Percentiles rank a stretch among this genome's conserved stretches.
phyloP scores from a whole-genome alignment of 2,329 filamentous ascomycete species.

The Esteya vermicola region DNA sequence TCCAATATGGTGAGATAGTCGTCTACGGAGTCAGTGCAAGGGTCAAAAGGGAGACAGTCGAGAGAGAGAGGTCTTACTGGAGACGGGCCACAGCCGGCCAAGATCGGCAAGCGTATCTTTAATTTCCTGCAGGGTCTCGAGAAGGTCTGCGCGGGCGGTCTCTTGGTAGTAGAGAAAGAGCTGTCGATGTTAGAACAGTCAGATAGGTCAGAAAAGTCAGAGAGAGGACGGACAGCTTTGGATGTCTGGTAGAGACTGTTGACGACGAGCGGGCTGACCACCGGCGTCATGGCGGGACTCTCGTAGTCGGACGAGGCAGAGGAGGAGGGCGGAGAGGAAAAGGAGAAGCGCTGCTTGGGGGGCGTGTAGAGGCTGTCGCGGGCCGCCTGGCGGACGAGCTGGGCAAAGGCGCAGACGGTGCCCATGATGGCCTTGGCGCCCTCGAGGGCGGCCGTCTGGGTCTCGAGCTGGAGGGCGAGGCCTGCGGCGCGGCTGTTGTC shows the following conservation, averaged over 20 bases:
- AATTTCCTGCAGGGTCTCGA: background rate
- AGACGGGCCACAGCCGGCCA: constrained; percentile 1
- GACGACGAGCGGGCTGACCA: constrained; percentile 3
- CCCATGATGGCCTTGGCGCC: constrained; percentile 3
- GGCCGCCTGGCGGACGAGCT: background rate
- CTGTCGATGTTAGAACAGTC: background rate
- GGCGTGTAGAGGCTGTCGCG: background rate
- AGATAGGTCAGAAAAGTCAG: background rate
- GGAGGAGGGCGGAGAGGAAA: too few relatives aligned
- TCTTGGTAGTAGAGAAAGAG: constrained; percentile 6
- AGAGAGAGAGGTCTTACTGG: constrained; percentile 5
- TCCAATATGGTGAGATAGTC: constrained; percentile 4
- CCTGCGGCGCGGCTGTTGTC: constrained; percentile 4
- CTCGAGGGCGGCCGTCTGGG: constrained; percentile 5
- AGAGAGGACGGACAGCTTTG: constrained; percentile 1
- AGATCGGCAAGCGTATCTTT: background rate
- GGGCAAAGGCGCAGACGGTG: background rate
- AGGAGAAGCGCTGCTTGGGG: too few relatives aligned
- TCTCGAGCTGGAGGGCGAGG: constrained; percentile 5
- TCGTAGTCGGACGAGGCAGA: background rate
- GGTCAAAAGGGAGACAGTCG: background rate
- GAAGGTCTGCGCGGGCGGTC: background rate
- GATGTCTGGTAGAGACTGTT: constrained; percentile 6
- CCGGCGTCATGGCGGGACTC: constrained; percentile 1
- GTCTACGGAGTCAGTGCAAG: background rate